These are phyloP conservation scores for Purshia tridentata DNA, from an alignment of 306 rosid genomes.

Conservation along the genomic window DNA sequence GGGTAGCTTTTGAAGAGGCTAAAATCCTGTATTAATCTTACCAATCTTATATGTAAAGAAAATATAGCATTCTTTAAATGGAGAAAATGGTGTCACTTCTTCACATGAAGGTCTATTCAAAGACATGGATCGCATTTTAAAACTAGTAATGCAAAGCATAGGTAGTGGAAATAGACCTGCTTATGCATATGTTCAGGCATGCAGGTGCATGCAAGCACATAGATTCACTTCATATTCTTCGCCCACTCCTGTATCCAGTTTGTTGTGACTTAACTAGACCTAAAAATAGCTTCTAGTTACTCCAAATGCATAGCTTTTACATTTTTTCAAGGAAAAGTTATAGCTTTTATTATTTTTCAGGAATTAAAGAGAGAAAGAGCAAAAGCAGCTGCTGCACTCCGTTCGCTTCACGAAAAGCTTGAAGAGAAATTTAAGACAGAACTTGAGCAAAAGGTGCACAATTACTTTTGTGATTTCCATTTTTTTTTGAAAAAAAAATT, in stretches of 20 bases:
- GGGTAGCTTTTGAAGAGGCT: neutral
- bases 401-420: slow-evolving; percentile 80
- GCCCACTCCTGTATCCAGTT: neutral
- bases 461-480: slow-evolving; percentile 24
- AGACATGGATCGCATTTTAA: neutral
- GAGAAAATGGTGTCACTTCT: neutral
- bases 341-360: slow-evolving; percentile 36
- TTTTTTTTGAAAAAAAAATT: neutral
- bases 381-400: slow-evolving; percentile 84
- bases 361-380: slow-evolving; percentile 80
- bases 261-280: neutral
- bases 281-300: neutral
- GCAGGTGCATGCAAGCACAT: neutral
- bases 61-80: neutral
- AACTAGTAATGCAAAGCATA: neutral
- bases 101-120: neutral
- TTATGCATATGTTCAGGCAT: too few species aligned
- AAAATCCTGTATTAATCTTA: neutral
- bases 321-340: neutral
- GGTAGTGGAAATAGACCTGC: neutral
- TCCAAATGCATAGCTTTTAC: neutral
- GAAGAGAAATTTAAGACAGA: slow-evolving; percentile 71
- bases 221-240: neutral
- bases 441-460: slow-evolving; percentile 76
- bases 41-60: neutral